Conservation (phyloP, 2,329 filamentous ascomycete species). For the Pseudogymnoascus sp. region DNA sequence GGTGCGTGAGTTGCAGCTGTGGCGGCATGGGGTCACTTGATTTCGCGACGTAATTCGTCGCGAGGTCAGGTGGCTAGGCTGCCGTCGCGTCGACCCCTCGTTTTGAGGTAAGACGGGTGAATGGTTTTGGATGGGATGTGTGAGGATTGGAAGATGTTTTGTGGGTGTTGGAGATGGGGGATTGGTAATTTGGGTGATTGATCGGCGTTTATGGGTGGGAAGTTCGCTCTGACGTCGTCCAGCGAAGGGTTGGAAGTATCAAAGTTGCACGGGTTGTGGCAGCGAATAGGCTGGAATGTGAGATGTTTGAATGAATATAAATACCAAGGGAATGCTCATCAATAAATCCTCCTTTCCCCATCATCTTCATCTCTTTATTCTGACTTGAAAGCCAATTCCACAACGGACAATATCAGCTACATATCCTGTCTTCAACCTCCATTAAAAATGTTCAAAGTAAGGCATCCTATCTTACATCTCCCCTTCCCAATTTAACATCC, state of each 20-base stretch:
- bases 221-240: neutral
- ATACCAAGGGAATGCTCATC: neutral
- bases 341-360: neutral
- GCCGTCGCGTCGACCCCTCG: neutral
- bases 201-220: neutral
- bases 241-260: neutral
- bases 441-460: neutral
- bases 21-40: neutral
- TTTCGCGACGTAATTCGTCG: slow-evolving; percentile 3
- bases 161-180: neutral
- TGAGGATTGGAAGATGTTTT: neutral
- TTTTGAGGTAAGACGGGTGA: neutral
- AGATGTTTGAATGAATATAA: neutral
- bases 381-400: neutral
- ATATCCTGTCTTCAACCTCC: neutral
- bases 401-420: neutral
- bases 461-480: neutral
- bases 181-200: neutral
- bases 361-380: neutral
- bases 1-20: neutral
- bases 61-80: neutral
- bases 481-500: neutral
- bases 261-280: neutral
- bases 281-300: neutral
- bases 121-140: neutral